These are phyloP conservation scores for Scortechinia acanthostroma DNA, from an alignment of 2,329 filamentous ascomycete species.

Conservation along the genomic window DNA sequence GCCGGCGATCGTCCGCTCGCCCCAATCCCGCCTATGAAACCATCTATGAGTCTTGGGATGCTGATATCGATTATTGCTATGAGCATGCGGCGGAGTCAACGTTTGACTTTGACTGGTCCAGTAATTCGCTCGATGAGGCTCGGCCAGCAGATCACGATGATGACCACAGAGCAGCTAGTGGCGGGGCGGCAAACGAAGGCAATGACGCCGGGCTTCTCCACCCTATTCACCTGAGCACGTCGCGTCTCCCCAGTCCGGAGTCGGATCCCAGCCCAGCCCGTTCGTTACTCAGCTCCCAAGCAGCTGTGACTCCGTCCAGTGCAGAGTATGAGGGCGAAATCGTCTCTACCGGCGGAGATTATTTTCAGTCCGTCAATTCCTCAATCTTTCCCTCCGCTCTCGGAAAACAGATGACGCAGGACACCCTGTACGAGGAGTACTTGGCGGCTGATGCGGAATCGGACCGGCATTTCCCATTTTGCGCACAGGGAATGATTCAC, in stretches of 20 bases:
- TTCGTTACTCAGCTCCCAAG: constrained; percentile 14
- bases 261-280: constrained; percentile 19
- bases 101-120: constrained; percentile 51
- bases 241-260: constrained; percentile 11
- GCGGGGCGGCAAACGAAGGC: not conserved
- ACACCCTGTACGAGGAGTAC: constrained; percentile 18
- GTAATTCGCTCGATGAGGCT: constrained; percentile 7
- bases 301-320: constrained; percentile 7
- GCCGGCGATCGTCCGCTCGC: not conserved
- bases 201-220: constrained; percentile 3
- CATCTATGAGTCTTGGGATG: constrained; percentile 43
- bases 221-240: not conserved
- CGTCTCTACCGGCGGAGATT: not conserved
- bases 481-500: constrained; percentile 26
- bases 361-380: constrained; percentile 13
- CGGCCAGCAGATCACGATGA: constrained; percentile 7
- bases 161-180: no score
- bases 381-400: constrained; percentile 17
- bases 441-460: constrained; percentile 30
- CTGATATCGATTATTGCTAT: constrained; percentile 56
- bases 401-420: constrained; percentile 19
- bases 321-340: not conserved
- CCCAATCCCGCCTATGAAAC: not conserved
- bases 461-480: constrained; percentile 35
- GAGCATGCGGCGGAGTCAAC: constrained; percentile 52